Base-by-base conservation (phyloP, 2,329 filamentous ascomycete species). In the Stylonectria norvegica region DNA sequence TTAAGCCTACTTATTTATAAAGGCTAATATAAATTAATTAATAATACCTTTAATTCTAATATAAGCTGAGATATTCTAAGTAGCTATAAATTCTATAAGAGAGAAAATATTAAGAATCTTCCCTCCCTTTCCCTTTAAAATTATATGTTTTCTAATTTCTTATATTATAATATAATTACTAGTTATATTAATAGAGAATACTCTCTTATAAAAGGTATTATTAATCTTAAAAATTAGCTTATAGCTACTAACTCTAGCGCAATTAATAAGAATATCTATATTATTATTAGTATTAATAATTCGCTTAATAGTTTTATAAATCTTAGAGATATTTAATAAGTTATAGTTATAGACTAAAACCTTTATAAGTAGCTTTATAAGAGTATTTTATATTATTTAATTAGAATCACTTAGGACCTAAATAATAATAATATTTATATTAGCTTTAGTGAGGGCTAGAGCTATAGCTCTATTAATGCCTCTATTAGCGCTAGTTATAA, bases 31-130 rank as follows among this genome's bases (percentile, higher is more conserved):
- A 20, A 39, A 39, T 22, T 39, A 29, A 18, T 39, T 39, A 17
- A 39, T 19, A 5, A 29, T 29, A 7, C 36, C 36, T 16, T 39
- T 39, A 14, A 29, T 39, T 4, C 36, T 29, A 8, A 29, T 18
- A 16, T 39, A 39, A 8, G 28, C 36, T 17, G 36, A 39, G 16
- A 39, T 39, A n/a, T 39, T 32, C 10, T 18, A 14, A 3, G 17
- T 32, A 8, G 36, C 36, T 12, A 39, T 25, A 8, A 39, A 33
- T 8, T 29, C 36, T 5, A 29, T 29, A 7, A 39, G 20, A 5
- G 36, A 39, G 12, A 29, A 39, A 12, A 39, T 20, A 15, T 42
- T 42, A 18, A 42, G 40, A 18, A 42, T 38, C 34, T 42, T 42
- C 4, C 40, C 40, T 7, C 40, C 40, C 19, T 38, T 37, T 19